Evolutionary conservation across 2,329 filamentous ascomycete species (phyloP), one percentile per base, ranked within the genome.

Genomic region (Ceratocystis eucalypticola): DNA sequence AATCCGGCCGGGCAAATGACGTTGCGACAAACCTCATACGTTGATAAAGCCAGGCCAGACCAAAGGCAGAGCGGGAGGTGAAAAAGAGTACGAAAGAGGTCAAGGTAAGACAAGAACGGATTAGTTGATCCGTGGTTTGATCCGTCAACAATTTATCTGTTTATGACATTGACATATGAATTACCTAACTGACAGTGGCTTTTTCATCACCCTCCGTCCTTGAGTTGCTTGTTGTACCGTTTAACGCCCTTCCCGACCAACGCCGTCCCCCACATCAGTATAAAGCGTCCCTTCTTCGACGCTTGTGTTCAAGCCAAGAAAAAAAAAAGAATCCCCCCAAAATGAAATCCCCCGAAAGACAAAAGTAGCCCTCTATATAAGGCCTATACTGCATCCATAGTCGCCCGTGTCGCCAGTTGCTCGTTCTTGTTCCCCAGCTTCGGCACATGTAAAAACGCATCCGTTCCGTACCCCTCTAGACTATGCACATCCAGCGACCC

Each of bases 361-460:
- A 55, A 55, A 44, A 44, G 22, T 20, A 22, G 20, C 48, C 48
- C 48, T 53, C 3, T 5, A 25, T 17, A 1, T 1, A 20, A 28
- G 5, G 22, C 25, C 71, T 79, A 89, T 12, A 92, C 83, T 22
- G 88, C 87, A 75, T 92, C 88, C 80, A 92, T 90, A 70, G 82
- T 85, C 30, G 88, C 88, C 71, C 88, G 80, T 33, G 85, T 91
- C 2, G 83, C 91, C 69, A 99, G 80, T 75, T 96, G 91, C 78
- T 99, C 94, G 73, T 97, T 96, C 80, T 96, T 96, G 75, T 99
- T 99, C 22, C 94, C 94, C 67, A 99, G 80, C 74, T 96, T 95
- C 4, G 91, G 96, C 68, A 99, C 96, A 74, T 97, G 92, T 69
- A 99, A 77, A 73, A 99, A 99, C 0, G 89, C 92, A 77, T 99